Evolutionary conservation across 2,329 filamentous ascomycete species (phyloP).

Genomic region (Aspergillus sp.): DNA sequence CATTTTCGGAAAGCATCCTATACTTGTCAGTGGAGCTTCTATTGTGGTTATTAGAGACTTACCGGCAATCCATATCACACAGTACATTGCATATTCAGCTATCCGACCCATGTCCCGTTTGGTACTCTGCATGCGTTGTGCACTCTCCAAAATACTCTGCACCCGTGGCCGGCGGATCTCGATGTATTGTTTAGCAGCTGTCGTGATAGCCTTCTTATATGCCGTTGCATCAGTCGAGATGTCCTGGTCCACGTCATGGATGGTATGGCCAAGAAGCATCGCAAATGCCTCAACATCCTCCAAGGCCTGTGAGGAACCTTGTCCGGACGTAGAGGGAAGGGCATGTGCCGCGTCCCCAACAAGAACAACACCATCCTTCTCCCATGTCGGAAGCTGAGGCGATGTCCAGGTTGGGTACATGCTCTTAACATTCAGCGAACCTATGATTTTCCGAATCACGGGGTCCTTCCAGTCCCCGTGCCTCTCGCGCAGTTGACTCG

Average conservation of each 20-base stretch:
- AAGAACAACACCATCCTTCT: conserved; percentile 50
- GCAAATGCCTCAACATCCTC: conserved; percentile 55
- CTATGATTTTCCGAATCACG: conserved; percentile 43
- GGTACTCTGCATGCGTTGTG: conserved; percentile 32
- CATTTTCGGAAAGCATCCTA: conserved; percentile 26
- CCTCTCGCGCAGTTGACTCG: conserved; percentile 39
- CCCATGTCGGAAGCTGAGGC: conserved; percentile 50
- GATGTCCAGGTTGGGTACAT: conserved; percentile 53
- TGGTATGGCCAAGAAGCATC: conserved; percentile 39
- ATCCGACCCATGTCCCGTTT: conserved; percentile 37
- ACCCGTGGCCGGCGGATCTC: conserved; percentile 37
- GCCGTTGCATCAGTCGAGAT: background rate
- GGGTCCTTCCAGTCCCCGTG: conserved; percentile 50
- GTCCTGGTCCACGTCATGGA: conserved; percentile 16
- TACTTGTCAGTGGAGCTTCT: conserved; percentile 3
- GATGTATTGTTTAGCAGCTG: conserved; percentile 34
- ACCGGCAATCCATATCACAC: conserved; percentile 37
- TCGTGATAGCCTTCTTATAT: conserved; percentile 23
- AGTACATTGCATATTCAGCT: conserved; percentile 41
- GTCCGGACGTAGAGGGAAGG: conserved; percentile 54
- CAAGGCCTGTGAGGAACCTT: conserved; percentile 57
- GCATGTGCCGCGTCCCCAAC: conserved; percentile 61
- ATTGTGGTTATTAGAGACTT: conserved; percentile 11
- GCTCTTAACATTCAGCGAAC: conserved; percentile 38
- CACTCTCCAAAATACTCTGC: conserved; percentile 31